Evolutionary conservation across 805 yeast species (phyloP).

Genomic region (Helenozyma rhizophorensis): DNA sequence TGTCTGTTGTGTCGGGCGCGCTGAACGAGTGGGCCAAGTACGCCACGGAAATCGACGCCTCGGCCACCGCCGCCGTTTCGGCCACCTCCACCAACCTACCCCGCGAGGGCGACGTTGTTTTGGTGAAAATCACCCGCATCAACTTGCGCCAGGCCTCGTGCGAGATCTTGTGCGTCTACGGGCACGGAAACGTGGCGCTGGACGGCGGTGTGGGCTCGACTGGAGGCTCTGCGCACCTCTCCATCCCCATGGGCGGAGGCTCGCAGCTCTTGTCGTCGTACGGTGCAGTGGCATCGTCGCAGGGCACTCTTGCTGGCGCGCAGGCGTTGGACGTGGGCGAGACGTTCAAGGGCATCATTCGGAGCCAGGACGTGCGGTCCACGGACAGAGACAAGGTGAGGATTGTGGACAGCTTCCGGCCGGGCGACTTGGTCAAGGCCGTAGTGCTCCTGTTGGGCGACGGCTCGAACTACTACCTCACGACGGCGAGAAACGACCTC

Average conservation of each 20-base stretch:
- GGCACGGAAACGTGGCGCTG: conserved; percentile 48
- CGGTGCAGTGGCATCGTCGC: conserved; percentile 34
- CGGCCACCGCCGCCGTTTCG: conserved; percentile 13
- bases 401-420: conserved; percentile 72
- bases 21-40: conserved; percentile 22
- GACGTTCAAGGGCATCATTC: conserved; percentile 78
- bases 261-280: conserved; percentile 38
- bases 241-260: conserved; percentile 49
- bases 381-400: conserved; percentile 88
- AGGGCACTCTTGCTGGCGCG: conserved; percentile 34
- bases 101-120: conserved; percentile 76
- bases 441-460: conserved; percentile 85
- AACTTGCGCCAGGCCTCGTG: conserved; percentile 67
- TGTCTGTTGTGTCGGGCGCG: conserved; percentile 27
- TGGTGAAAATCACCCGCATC: conserved; percentile 68
- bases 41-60: conserved; percentile 18
- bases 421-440: conserved; percentile 91
- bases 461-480: conserved; percentile 83
- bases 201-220: conserved; percentile 68
- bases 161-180: conserved; percentile 68
- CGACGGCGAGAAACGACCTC: conserved; percentile 85
- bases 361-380: conserved; percentile 85
- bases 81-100: conserved; percentile 56
- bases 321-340: conserved; percentile 73
- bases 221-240: conserved; percentile 35